These are phyloP conservation scores for Fagopyrum tataricum DNA, from an alignment of 148 eudicot genomes.

Conservation along the genomic window DNA sequence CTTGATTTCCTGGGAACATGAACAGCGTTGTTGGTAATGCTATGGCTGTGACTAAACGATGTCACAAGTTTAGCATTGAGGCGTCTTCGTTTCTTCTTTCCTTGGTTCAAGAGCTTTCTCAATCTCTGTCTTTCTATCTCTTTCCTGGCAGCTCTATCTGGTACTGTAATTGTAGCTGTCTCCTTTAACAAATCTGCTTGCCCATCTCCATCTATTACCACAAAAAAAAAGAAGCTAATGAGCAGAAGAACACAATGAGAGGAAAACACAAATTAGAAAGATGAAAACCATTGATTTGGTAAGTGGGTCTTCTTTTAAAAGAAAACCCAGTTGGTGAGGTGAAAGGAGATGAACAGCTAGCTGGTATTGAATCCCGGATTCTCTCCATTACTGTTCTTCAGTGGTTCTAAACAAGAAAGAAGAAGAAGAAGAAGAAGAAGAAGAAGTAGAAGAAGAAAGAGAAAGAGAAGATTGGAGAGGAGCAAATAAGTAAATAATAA, in stretches of 20 bases:
- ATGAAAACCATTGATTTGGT: slow-evolving; percentile 7
- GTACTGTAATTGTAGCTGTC: background rate
- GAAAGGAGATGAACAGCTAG: slow-evolving; percentile 11
- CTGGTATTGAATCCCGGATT: slow-evolving; percentile 1
- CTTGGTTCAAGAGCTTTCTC: slow-evolving; percentile 10
- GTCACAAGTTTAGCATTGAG: background rate
- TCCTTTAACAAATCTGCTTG: background rate
- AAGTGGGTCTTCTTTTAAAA: slow-evolving; percentile 1
- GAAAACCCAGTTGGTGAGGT: background rate
- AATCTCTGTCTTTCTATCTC: slow-evolving; percentile 6
- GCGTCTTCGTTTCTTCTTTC: slow-evolving; percentile 11
- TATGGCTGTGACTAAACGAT: background rate
- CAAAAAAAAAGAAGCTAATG: background rate
- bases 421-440: background rate
- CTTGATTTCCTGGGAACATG: slow-evolving; percentile 13
- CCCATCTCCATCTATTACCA: slow-evolving; percentile 1
- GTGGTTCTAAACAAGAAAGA: background rate
- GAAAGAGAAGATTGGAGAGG: background rate
- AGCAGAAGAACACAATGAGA: background rate
- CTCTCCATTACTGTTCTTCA: background rate
- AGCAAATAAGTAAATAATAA: background rate
- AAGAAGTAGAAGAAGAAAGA: background rate
- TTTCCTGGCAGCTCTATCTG: slow-evolving; percentile 6
- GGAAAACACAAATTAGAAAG: background rate
- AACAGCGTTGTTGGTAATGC: background rate